A percentile compares a stretch with the other conserved stretches of the same genome.
Evolutionary conservation across 202 grass and related monocot genomes (phyloP).

Genomic region (Digitaria exilis): DNA sequence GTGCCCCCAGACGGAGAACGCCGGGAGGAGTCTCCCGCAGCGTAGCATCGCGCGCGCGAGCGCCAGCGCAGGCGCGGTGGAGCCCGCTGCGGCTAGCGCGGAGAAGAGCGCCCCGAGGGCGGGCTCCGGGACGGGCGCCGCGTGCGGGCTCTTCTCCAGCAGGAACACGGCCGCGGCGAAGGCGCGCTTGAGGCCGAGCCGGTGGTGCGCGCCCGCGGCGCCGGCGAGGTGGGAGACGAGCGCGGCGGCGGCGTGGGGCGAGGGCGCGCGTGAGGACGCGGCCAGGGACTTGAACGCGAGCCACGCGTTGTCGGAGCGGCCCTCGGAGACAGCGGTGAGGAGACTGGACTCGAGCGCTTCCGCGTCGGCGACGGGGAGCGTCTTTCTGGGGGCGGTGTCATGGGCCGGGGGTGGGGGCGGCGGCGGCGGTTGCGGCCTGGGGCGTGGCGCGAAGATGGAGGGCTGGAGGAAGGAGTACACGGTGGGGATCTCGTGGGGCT

Average conservation of each 20-base stretch:
- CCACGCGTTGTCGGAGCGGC: slow-evolving; percentile 71
- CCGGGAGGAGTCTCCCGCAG: slow-evolving; percentile 60
- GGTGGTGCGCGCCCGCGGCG: slow-evolving; percentile 46
- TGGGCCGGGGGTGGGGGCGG: slow-evolving; percentile 24
- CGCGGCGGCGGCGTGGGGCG: slow-evolving; percentile 57
- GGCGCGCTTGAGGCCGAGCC: slow-evolving; percentile 79
- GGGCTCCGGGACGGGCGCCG: slow-evolving; percentile 45
- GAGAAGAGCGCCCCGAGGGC: slow-evolving; percentile 67
- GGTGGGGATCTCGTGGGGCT: slow-evolving; percentile 65
- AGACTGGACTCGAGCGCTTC: slow-evolving; percentile 63
- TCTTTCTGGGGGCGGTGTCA: slow-evolving; percentile 23
- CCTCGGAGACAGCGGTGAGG: slow-evolving; percentile 47
- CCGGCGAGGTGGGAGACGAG: slow-evolving; percentile 74
- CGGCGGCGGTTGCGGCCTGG: slow-evolving; percentile 41
- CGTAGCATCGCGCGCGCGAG: slow-evolving; percentile 64
- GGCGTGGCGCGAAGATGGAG: slow-evolving; percentile 74
- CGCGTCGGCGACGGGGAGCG: slow-evolving; percentile 43
- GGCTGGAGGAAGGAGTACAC: slow-evolving; percentile 96
- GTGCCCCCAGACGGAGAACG: slow-evolving; percentile 65
- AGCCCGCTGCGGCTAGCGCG: slow-evolving; percentile 44
- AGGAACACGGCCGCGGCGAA: slow-evolving; percentile 74
- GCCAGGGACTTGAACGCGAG: slow-evolving; percentile 82
- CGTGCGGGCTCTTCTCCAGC: slow-evolving; percentile 64
- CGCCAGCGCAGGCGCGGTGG: slow-evolving; percentile 63
- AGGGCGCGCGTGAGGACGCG: slow-evolving; percentile 51